phyloP scores from a whole-genome alignment of 2,329 filamentous ascomycete species.

The Piedraia hortae region DNA sequence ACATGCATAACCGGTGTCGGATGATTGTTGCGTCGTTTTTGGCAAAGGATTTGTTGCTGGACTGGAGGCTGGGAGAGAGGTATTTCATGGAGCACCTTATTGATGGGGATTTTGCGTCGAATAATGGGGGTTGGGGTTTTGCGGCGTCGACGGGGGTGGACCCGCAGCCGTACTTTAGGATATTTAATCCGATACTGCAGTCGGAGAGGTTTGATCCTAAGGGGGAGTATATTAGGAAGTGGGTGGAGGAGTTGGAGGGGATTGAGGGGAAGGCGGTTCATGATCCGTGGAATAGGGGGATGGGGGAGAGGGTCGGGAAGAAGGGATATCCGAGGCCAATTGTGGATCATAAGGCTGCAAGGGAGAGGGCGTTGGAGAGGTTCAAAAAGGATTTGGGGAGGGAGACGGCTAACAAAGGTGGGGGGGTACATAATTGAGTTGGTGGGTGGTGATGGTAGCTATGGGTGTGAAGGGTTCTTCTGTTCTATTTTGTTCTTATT shows the following conservation, averaged over 20 bases:
- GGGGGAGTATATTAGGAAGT: slow-evolving; percentile 56
- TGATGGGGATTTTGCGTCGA: slow-evolving; percentile 55
- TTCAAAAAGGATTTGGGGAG: slow-evolving; percentile 39
- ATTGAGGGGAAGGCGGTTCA: slow-evolving; percentile 45
- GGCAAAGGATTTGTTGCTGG: slow-evolving; percentile 50
- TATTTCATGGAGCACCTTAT: slow-evolving; percentile 63
- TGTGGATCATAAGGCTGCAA: slow-evolving; percentile 42
- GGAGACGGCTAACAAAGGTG: too few relatives aligned
- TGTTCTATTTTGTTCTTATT: too few relatives aligned
- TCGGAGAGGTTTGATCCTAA: slow-evolving; percentile 61
- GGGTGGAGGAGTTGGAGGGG: slow-evolving; percentile 46
- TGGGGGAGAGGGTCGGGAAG: slow-evolving; percentile 29
- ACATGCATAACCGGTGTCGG: slow-evolving; percentile 64
- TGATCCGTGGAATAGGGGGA: slow-evolving; percentile 47
- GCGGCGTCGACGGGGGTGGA: slow-evolving; percentile 45
- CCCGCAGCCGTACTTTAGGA: slow-evolving; percentile 69
- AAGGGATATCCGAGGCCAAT: slow-evolving; percentile 47
- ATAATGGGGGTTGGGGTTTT: slow-evolving; percentile 46
- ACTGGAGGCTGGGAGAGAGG: slow-evolving; percentile 58
- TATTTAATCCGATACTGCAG: slow-evolving; percentile 68
- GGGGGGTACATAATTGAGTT: too few relatives aligned
- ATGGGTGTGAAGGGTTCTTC: too few relatives aligned
- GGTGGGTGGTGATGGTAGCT: too few relatives aligned
- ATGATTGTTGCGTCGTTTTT: slow-evolving; percentile 68
- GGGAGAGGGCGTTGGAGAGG: slow-evolving; percentile 36